Evolutionary conservation across 23 red algal species (phyloP), one percentile per base, ranked within the genome.

Genomic region (Gracilariopsis chorda): DNA sequence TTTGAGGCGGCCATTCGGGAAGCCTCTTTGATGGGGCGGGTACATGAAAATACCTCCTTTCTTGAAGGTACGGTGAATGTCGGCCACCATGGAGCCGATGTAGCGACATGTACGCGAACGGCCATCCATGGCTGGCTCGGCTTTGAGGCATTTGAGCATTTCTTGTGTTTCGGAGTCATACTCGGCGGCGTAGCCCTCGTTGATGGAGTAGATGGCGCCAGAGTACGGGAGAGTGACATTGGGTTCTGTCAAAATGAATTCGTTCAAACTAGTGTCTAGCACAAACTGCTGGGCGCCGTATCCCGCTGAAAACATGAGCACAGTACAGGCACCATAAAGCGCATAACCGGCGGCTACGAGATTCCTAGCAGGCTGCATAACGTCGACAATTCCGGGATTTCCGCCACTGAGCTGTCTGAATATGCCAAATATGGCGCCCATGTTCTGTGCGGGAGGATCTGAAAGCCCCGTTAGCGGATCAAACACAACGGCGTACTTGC

Each of bases 21-120:
- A 81, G 33, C 90, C 85, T 9, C 88, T 63, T 28, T 56, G 72
- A 60, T 95, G 86, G 2, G 92, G 83, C 17, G 94, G 94, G 49
- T 98, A 98, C 93, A 98, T 94, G 67, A 98, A 94, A 53, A 98
- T 92, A 27, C 96, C 96, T 13, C 96, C 96, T 47, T 95, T 89
- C 51, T 96, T 77, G 35, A 98, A 80, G 7, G 93, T 95, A 21
- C 96, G 93, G 90, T 98, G 96, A 48, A 98, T 87, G 57, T 98
- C 96, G 20, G 96, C 93, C 9, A 98, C 96, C 96, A 98, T 98
- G 25, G 88, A 94, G 40, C 96, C 96, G 29, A 95, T 92, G 63
- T 95, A 94, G 14, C 96, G 63, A 32, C 86, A 83, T 35, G 86
- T 80, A 35, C 96, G 68, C n/a, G 78, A 45, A 21, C 87, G 73